Conservation (phyloP, 257 asterid species). For the Gardenia jasminoides region DNA sequence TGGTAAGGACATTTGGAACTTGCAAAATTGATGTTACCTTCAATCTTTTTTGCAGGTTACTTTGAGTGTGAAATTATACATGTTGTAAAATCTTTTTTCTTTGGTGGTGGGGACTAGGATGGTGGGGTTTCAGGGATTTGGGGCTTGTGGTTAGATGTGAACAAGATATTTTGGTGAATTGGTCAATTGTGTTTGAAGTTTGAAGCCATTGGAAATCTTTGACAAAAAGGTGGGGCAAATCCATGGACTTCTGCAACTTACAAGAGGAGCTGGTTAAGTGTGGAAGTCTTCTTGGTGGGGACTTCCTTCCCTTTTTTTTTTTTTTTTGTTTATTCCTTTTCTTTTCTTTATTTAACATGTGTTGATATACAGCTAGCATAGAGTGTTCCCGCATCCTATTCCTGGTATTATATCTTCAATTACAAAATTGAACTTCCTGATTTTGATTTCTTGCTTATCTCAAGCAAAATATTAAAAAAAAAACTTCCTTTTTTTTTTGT, state of each 20-base stretch:
- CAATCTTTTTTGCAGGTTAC: background rate
- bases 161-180: constrained; percentile 5
- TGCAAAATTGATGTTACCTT: too few relatives aligned
- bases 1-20: background rate
- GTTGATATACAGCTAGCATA: background rate
- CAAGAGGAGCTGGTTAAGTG: background rate
- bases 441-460: background rate
- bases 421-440: background rate
- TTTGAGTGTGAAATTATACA: too few relatives aligned
- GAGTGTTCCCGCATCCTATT: background rate
- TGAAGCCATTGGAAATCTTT: background rate
- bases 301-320: too few relatives aligned
- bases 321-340: too few relatives aligned
- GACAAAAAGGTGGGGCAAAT: constrained; percentile 2
- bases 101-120: background rate
- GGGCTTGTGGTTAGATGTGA: background rate
- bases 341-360: too few relatives aligned
- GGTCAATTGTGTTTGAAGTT: background rate
- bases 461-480: background rate
- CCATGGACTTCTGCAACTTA: background rate
- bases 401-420: background rate
- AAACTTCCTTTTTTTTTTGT: too few relatives aligned
- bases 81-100: too few relatives aligned
- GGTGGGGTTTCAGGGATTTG: background rate
- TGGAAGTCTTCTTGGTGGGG: constrained; percentile 8